Percentiles rank a stretch among this genome's conserved stretches.
Evolutionary conservation across 2,329 filamentous ascomycete genomes (phyloP).

Genomic region (Fusarium duplospermum): DNA sequence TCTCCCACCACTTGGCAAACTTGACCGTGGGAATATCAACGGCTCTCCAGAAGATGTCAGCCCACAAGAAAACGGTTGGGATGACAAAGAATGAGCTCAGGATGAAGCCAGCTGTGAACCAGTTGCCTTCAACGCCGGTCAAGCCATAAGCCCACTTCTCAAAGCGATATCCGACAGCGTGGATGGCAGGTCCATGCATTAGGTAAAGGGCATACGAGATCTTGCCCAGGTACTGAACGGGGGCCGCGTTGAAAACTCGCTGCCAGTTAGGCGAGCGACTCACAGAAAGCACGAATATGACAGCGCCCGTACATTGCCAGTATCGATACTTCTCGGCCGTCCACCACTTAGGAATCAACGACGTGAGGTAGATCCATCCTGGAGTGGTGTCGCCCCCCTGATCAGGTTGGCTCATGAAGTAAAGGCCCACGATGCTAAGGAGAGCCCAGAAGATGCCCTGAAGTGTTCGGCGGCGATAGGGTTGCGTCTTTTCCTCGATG

Average conservation of each 20-base stretch:
- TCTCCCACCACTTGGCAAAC: constrained; percentile 68
- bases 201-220: constrained; percentile 72
- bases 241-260: constrained; percentile 60
- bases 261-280: constrained; percentile 60
- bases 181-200: constrained; percentile 68
- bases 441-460: constrained; percentile 51
- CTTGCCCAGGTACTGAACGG: constrained; percentile 69
- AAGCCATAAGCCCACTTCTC: constrained; percentile 61
- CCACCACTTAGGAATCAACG: constrained; percentile 63
- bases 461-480: constrained; percentile 4
- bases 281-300: constrained; percentile 63
- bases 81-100: constrained; percentile 61
- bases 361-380: constrained; percentile 62
- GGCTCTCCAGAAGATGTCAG: constrained; percentile 67
- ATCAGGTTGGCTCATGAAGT: constrained; percentile 58
- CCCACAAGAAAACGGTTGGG: constrained; percentile 64
- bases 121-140: constrained; percentile 59
- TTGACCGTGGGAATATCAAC: constrained; percentile 67
- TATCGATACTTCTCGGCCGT: constrained; percentile 63
- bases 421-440: constrained; percentile 63
- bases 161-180: constrained; percentile 64
- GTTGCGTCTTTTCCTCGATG: constrained; percentile 30
- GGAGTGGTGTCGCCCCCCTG: constrained; percentile 59
- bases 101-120: constrained; percentile 60
- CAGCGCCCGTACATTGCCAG: constrained; percentile 66